Conservation (phyloP, 2,329 filamentous ascomycete species). For the Lasiodiplodia hormozganensis region DNA sequence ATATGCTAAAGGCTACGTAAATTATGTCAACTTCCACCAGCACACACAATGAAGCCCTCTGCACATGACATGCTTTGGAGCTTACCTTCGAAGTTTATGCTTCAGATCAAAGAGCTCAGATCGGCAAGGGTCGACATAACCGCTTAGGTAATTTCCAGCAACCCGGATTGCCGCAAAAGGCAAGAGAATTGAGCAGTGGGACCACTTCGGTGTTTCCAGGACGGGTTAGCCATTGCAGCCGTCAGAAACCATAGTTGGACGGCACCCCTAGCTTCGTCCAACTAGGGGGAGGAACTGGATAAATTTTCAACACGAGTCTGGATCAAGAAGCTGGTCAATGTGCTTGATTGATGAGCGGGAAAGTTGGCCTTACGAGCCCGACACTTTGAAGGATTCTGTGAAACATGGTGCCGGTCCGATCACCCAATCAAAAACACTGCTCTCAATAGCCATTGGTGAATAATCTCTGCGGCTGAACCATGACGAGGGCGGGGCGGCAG, state of each 20-base stretch:
- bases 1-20: no score
- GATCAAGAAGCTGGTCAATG: neutral
- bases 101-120: neutral
- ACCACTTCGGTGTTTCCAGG: neutral
- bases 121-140: neutral
- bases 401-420: neutral
- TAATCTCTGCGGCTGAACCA: neutral
- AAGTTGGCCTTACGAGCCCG: neutral
- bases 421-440: neutral
- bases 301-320: neutral
- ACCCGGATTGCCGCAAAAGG: slow-evolving; percentile 10
- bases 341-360: neutral
- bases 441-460: neutral
- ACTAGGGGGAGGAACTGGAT: neutral
- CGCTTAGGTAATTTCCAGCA: neutral
- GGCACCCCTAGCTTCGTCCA: neutral
- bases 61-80: neutral
- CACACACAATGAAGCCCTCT: neutral
- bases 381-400: neutral
- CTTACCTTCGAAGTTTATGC: neutral
- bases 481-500: neutral
- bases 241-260: neutral
- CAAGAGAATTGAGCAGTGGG: slow-evolving; percentile 2
- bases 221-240: neutral
- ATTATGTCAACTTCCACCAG: no score